Evolutionary conservation across 2,329 filamentous ascomycete genomes (phyloP), one percentile per base, ranked within the genome.

Genomic region (Celoporthe dispersa): DNA sequence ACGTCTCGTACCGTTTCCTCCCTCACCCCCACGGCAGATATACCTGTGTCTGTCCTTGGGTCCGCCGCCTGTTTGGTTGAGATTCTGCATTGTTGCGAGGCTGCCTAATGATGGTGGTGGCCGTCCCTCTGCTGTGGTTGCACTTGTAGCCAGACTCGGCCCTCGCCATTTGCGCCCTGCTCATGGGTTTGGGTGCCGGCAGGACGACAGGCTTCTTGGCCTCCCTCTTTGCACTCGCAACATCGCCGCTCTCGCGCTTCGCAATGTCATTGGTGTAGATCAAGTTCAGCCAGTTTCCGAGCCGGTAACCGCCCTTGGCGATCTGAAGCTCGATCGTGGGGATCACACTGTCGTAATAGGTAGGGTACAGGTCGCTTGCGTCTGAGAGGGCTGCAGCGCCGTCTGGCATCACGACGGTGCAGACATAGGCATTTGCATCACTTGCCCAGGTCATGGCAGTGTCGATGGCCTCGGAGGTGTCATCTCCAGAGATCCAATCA

Each of bases 301-400:
- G 64, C 14, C 78, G 74, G 39, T 73, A 73, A 79, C 84, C 3
- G 78, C 84, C 75, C 80, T 74, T 83, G 2, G 84, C 84, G 75
- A 86, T 76, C 73, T 84, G 79, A 63, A 81, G 71, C 73, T 85
- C 80, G 61, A 85, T 77, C 67, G 80, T 80, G 61, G 75, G 78
- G 65, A 80, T 76, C 16, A 80, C 82, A 0, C 73, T 74, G 3
- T 81, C 78, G 71, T 83, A 85, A 75, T 86, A 85, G 28, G 77
- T 76, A 0, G 81, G 82, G 65, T 78, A 79, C 68, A 85, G 73
- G 69, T 84, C 82, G 68, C 76, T 73, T 2, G 77, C 78, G 1
- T 51, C 55, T 64, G 79, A 75, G 12, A 83, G 75, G 3, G 77
- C 82, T 39, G 76, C 79, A 41, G 76, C 75, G 6, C 83, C 83